These are phyloP conservation scores for Solanum hybrid DNA, from an alignment of 305 asterid species.

Conservation along the genomic window DNA sequence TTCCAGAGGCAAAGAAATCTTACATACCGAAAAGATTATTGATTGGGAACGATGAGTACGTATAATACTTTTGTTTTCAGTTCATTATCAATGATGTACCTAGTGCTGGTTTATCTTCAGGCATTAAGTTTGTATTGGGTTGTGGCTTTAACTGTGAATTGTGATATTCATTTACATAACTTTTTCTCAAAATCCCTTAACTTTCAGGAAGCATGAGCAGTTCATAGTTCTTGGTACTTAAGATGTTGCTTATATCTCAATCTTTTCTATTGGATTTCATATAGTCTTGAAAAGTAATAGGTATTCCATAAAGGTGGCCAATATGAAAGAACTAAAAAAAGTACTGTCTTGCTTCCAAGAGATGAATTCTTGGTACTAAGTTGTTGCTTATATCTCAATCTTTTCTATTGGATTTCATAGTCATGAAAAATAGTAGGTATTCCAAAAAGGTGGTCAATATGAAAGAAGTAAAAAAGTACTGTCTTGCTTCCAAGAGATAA, in stretches of 20 bases:
- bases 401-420: background rate
- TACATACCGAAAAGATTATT: constrained; percentile 73
- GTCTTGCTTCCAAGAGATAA: background rate
- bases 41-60: constrained; percentile 89
- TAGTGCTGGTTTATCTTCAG: background rate
- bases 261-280: background rate
- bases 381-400: background rate
- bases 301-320: background rate
- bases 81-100: background rate
- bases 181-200: background rate
- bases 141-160: background rate
- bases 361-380: background rate
- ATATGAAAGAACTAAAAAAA: background rate
- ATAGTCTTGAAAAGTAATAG: background rate
- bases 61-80: constrained; percentile 8
- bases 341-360: background rate
- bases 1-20: constrained; percentile 34
- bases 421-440: background rate
- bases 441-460: background rate
- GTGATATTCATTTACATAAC: background rate
- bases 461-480: background rate
- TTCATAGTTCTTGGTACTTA: background rate
- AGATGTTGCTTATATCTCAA: background rate
- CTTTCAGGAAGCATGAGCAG: background rate
- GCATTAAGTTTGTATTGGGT: background rate